Conservation (phyloP, 441 rosid genomes). For the Geranium incanum region DNA sequence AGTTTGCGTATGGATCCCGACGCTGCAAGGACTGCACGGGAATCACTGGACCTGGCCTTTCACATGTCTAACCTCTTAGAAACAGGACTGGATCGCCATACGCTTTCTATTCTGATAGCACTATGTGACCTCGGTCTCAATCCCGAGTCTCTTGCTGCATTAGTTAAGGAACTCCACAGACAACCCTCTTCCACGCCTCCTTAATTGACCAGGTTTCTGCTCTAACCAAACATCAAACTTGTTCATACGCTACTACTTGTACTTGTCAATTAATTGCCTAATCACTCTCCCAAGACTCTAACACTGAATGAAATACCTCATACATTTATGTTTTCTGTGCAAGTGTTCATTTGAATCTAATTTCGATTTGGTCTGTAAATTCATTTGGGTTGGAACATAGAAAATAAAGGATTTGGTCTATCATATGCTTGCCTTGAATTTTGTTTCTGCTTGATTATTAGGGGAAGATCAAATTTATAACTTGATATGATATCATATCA, state of each 20-base stretch:
- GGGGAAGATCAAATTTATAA: too few species aligned
- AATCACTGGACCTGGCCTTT: constrained; percentile 57
- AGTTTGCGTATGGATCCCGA: constrained; percentile 40
- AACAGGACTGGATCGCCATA: constrained; percentile 59
- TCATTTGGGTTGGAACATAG: too few species aligned
- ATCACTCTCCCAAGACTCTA: too few species aligned
- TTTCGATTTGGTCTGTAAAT: too few species aligned
- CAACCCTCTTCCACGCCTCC: constrained; percentile 17
- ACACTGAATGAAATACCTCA: too few species aligned
- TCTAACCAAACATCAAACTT: neutral
- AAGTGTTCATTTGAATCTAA: too few species aligned
- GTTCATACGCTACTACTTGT: neutral
- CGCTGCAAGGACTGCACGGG: constrained; percentile 52
- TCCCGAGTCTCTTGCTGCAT: constrained; percentile 65
- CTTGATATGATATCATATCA: too few species aligned
- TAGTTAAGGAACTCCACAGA: constrained; percentile 49
- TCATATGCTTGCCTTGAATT: too few species aligned
- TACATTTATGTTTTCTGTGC: too few species aligned
- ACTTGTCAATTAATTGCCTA: too few species aligned
- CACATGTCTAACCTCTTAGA: constrained; percentile 64
- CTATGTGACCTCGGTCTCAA: constrained; percentile 64
- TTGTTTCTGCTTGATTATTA: too few species aligned
- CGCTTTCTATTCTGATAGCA: constrained; percentile 57
- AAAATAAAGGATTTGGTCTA: too few species aligned
- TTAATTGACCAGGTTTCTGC: neutral